Percentiles rank a stretch among this genome's conserved stretches.
These are phyloP conservation scores for Capronia epimyces DNA, from an alignment of 2,329 filamentous ascomycete genomes.

Conservation along the genomic window DNA sequence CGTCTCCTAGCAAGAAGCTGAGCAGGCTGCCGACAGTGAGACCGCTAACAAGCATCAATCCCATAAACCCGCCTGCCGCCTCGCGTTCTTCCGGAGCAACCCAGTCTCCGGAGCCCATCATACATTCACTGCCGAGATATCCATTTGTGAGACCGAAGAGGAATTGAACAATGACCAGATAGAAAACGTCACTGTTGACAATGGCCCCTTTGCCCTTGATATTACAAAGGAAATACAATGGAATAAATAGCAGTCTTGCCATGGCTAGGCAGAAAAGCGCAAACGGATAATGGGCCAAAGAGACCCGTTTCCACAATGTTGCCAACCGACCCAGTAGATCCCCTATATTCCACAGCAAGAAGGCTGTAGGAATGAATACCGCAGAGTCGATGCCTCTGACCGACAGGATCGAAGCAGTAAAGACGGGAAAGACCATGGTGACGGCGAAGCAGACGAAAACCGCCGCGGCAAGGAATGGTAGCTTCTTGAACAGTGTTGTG, in stretches of 20 bases:
- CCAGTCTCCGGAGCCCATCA: slow-evolving; percentile 83
- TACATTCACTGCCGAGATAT: slow-evolving; percentile 77
- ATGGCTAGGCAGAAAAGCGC: slow-evolving; percentile 64
- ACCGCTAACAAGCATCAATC: slow-evolving; percentile 77
- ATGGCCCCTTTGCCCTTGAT: slow-evolving; percentile 68
- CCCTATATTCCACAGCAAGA: slow-evolving; percentile 89
- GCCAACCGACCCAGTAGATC: slow-evolving; percentile 72
- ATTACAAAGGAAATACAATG: slow-evolving; percentile 87
- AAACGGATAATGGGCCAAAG: slow-evolving; percentile 57
- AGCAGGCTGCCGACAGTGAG: slow-evolving; percentile 78
- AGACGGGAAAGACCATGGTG: slow-evolving; percentile 94
- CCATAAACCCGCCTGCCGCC: slow-evolving; percentile 91
- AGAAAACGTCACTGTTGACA: slow-evolving; percentile 78
- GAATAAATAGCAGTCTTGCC: slow-evolving; percentile 65
- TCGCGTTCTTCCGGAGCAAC: slow-evolving; percentile 78
- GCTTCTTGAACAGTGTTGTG: slow-evolving; percentile 64
- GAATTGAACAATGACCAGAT: slow-evolving; percentile 75
- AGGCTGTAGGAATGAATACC: slow-evolving; percentile 82
- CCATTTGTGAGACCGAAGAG: slow-evolving; percentile 81
- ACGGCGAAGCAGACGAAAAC: slow-evolving; percentile 75
- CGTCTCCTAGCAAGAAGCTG: slow-evolving; percentile 66
- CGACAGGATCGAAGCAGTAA: slow-evolving; percentile 64
- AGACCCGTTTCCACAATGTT: slow-evolving; percentile 54
- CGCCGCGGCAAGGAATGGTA: slow-evolving; percentile 70
- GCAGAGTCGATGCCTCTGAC: slow-evolving; percentile 56